Evolutionary conservation across 139 green algal genomes (phyloP).

Genomic region (Ostreobium quekettii): DNA sequence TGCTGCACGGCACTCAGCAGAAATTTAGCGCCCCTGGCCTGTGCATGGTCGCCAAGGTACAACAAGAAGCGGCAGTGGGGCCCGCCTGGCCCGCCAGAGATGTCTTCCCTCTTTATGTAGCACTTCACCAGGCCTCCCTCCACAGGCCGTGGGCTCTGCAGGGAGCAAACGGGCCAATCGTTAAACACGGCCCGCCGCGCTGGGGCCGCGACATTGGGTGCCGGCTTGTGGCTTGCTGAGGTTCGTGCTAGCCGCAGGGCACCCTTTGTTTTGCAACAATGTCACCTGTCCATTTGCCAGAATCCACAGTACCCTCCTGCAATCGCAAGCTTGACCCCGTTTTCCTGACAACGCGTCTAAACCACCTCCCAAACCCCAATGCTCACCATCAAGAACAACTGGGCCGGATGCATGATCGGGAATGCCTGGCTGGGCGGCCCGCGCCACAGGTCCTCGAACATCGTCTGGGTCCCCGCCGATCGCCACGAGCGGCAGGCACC

Average conservation of each 20-base stretch:
- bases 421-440: neutral
- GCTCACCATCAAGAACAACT: neutral
- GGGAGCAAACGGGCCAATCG: no score
- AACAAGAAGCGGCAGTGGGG: neutral
- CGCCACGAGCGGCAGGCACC: neutral
- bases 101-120: neutral
- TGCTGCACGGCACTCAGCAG: neutral
- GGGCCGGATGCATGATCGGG: neutral
- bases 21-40: neutral
- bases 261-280: no score
- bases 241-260: no score
- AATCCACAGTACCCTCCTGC: no score
- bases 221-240: no score
- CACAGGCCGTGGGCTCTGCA: neutral
- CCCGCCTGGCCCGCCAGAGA: neutral
- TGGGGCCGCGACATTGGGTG: no score
- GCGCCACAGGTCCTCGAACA: neutral
- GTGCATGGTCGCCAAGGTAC: neutral
- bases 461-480: neutral
- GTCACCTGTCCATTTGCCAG: no score
- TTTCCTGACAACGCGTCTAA: no score
- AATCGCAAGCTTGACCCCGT: no score
- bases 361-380: no score
- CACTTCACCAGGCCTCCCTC: neutral
- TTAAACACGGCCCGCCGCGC: no score